Evolutionary conservation across 768 basidiomycete genomes (phyloP).

Genomic region (Naganishia friedmannii): DNA sequence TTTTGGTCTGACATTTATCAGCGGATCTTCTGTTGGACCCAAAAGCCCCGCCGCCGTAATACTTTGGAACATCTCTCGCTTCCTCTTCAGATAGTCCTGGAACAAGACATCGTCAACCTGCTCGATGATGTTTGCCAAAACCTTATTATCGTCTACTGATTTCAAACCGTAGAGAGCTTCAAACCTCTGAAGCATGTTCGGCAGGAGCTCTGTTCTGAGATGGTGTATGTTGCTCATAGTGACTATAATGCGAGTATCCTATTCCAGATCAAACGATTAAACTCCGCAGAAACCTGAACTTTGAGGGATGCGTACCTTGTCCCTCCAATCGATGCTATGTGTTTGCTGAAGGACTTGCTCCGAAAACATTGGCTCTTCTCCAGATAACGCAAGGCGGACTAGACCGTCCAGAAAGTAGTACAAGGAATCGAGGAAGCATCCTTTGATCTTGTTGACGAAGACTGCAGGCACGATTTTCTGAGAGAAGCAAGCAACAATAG

Average conservation of each 20-base stretch:
- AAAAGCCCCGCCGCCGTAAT: slow-evolving; percentile 78
- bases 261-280: background rate
- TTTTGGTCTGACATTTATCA: slow-evolving; percentile 48
- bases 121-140: slow-evolving; percentile 70
- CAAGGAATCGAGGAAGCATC: slow-evolving; percentile 77
- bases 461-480: slow-evolving; percentile 57
- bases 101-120: slow-evolving; percentile 87
- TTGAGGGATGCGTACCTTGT: background rate
- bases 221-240: slow-evolving; percentile 85
- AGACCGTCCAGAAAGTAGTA: slow-evolving; percentile 85
- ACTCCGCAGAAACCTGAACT: background rate
- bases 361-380: slow-evolving; percentile 32
- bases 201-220: slow-evolving; percentile 67
- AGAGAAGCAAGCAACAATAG: background rate
- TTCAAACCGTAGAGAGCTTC: slow-evolving; percentile 71
- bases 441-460: slow-evolving; percentile 71
- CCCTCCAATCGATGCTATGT: background rate
- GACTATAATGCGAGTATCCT: slow-evolving; percentile 83
- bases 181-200: slow-evolving; percentile 74
- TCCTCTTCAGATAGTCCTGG: slow-evolving; percentile 78
- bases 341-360: background rate
- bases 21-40: slow-evolving; percentile 34
- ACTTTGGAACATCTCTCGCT: slow-evolving; percentile 64
- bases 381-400: slow-evolving; percentile 67
- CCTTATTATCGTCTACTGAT: slow-evolving; percentile 71